A percentile compares a stretch with the other conserved stretches of the same genome.
These are phyloP conservation scores for Cryphonectria nitschkei DNA, from an alignment of 2,329 filamentous ascomycete species.

Conservation along the genomic window DNA sequence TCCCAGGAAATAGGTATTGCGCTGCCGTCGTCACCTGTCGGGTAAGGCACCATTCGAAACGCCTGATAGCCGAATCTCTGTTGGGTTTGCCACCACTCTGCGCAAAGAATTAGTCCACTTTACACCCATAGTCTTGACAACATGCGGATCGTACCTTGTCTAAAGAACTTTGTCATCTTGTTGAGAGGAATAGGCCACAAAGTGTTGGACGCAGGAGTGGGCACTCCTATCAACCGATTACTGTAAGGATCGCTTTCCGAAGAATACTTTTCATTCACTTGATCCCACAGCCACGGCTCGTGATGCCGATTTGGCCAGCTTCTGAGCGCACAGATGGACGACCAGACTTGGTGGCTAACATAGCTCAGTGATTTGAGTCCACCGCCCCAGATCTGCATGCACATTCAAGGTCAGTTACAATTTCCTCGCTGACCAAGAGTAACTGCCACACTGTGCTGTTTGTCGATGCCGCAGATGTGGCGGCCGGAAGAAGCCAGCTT, in stretches of 20 bases:
- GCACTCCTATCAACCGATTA: background rate
- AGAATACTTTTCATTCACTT: conserved; percentile 2
- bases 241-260: background rate
- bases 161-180: background rate
- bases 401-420: background rate
- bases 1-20: background rate
- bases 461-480: background rate
- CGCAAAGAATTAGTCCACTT: background rate
- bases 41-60: background rate
- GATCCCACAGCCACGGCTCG: background rate
- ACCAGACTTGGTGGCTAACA: background rate
- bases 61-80: background rate
- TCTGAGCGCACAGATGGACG: background rate
- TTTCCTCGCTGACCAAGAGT: background rate
- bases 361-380: background rate
- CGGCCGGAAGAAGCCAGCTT: background rate
- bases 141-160: background rate
- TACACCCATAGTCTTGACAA: background rate
- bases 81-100: background rate
- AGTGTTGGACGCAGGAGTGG: background rate
- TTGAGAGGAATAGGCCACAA: background rate
- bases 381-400: background rate
- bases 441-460: background rate
- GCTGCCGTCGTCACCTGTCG: background rate
- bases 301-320: background rate